phyloP scores from a whole-genome alignment of 495 filamentous ascomycete genomes.

The Hypoxylon perforatum region DNA sequence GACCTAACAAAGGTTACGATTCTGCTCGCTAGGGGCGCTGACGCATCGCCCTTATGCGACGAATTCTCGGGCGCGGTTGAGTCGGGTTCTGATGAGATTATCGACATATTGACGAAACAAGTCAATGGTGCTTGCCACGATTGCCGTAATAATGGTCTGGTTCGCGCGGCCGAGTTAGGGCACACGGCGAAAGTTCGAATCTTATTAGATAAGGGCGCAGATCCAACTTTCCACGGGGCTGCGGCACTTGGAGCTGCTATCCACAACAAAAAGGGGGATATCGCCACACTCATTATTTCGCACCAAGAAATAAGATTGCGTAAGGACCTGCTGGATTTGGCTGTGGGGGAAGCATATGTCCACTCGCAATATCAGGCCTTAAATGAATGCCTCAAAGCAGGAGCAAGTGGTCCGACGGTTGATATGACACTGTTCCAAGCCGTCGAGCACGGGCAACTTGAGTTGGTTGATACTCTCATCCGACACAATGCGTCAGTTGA shows the following conservation, averaged over 20 bases:
- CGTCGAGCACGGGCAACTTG: background rate
- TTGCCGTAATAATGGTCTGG: background rate
- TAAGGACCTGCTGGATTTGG: background rate
- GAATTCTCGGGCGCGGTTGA: background rate
- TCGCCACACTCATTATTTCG: background rate
- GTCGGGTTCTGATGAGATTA: background rate
- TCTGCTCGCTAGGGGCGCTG: background rate
- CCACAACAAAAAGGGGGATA: background rate
- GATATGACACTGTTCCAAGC: background rate
- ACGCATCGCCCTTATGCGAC: background rate
- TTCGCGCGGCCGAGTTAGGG: background rate
- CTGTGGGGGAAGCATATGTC: background rate
- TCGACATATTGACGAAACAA: background rate
- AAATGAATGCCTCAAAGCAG: background rate
- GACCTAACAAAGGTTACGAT: background rate
- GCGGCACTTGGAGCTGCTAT: background rate
- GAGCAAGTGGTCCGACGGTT: background rate
- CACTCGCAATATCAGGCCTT: background rate
- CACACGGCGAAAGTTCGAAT: background rate
- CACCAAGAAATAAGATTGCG: background rate
- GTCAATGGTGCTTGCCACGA: background rate
- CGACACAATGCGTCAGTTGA: background rate
- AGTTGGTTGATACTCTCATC: background rate
- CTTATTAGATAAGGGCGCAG: background rate
- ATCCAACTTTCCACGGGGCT: background rate